phyloP scores from a whole-genome alignment of 306 rosid genomes.

The Dryas alaskensis region DNA sequence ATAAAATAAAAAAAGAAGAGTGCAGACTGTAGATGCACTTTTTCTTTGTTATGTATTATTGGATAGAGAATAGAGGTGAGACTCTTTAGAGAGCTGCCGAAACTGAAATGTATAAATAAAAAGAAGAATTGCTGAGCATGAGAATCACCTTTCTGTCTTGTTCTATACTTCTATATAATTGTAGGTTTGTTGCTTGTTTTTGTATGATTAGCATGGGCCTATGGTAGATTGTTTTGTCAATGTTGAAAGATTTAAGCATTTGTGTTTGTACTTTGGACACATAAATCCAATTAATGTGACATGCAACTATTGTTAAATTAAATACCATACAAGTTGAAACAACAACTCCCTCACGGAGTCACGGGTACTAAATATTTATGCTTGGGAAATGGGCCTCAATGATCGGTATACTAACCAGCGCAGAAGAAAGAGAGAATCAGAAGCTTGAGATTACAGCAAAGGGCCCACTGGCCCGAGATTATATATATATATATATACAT shows the following conservation, averaged over 20 bases:
- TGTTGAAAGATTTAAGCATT: not conserved
- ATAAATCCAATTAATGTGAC: not conserved
- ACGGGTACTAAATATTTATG: too few species aligned
- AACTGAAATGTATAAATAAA: not conserved
- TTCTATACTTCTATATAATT: not conserved
- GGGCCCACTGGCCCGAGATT: too few species aligned
- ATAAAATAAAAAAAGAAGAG: not conserved
- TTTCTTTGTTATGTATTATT: not conserved
- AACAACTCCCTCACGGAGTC: not conserved
- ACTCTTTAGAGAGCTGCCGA: not conserved
- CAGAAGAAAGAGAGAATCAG: too few species aligned
- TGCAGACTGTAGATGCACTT: not conserved
- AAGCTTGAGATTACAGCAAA: too few species aligned
- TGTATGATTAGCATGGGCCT: not conserved
- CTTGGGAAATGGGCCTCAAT: too few species aligned
- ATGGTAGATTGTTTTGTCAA: not conserved
- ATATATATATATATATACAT: too few species aligned
- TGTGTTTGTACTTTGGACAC: not conserved
- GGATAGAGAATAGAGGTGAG: not conserved
- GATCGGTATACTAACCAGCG: too few species aligned
- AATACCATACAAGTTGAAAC: conserved; percentile 1
- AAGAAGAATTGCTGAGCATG: conserved; percentile 1
- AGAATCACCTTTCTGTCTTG: conserved; percentile 15
- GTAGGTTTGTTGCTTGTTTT: not conserved
- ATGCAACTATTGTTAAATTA: not conserved